Conservation (phyloP, 2,329 filamentous ascomycete species). For the Ceratocystis huliohia region DNA sequence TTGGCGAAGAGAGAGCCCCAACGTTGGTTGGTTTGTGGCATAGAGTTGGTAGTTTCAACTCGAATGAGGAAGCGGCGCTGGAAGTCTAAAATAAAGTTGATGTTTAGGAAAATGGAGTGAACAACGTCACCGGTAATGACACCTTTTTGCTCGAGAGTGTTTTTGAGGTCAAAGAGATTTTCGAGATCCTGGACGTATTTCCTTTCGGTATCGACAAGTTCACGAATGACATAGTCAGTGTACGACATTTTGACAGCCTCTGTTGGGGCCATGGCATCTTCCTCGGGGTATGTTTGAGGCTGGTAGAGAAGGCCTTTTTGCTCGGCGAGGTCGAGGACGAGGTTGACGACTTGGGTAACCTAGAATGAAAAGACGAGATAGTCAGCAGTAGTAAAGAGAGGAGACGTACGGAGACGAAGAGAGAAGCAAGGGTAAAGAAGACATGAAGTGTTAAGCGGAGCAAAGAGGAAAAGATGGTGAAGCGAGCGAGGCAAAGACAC, state of each 20-base stretch:
- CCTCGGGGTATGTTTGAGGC: constrained; percentile 45
- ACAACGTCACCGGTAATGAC: constrained; percentile 79
- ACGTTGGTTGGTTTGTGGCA: constrained; percentile 62
- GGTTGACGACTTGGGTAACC: constrained; percentile 83
- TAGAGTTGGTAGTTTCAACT: constrained; percentile 87
- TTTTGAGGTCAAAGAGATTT: constrained; percentile 84
- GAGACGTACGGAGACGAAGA: constrained; percentile 14
- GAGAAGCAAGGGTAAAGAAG: background rate
- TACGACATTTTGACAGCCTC: constrained; percentile 58
- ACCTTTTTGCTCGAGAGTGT: constrained; percentile 74
- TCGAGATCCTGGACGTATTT: constrained; percentile 97
- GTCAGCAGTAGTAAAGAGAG: background rate
- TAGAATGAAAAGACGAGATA: constrained; percentile 20
- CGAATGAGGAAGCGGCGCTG: constrained; percentile 90
- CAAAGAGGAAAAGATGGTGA: background rate
- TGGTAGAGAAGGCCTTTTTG: constrained; percentile 59
- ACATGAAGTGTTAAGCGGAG: background rate
- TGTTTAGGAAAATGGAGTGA: constrained; percentile 91
- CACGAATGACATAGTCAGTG: constrained; percentile 77
- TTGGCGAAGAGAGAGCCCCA: constrained; percentile 88
- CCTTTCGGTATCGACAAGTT: constrained; percentile 86
- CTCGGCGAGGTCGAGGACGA: constrained; percentile 76
- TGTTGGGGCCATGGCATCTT: constrained; percentile 31
- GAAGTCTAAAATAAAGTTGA: constrained; percentile 89
- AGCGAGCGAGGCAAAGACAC: background rate